Base-by-base conservation (phyloP, 2,329 filamentous ascomycete species). In the Pyricularia grisea region DNA sequence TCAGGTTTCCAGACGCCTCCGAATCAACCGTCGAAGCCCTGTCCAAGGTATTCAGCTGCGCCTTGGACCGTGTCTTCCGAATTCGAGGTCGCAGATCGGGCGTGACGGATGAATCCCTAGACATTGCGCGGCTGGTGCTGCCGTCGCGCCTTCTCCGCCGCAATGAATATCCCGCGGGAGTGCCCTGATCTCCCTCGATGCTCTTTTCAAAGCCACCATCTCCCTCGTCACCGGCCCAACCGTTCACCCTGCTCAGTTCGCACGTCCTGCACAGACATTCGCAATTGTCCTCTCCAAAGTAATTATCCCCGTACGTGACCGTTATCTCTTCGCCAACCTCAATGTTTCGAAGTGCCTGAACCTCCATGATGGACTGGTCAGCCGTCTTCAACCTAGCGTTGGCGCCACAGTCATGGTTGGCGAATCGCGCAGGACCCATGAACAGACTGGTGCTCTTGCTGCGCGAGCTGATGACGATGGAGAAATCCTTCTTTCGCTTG, bases 391-490 rank as follows among this genome's bases (percentile, higher is more conserved):
- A 85, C 75, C 90, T 88, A 10, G 94, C 94, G 81, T 98, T 99
- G 36, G 95, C 93, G 73, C 91, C 87, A 80, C 95, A 99, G 78
- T 99, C 95, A 79, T 99, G 95, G 76, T 99, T 99, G 30, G 95
- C 93, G 78, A 99, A 98, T 67, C 95, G 89, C 42, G 95, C 95
- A 9, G 95, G 96, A 0, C 95, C 95, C 77, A 99, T 89, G 77
- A 99, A 98, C 61, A 99, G 82, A 67, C 92, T 97, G 33, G 94
- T 91, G 71, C 90, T 90, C 80, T 97, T 97, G 79, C 92, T 94
- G 70, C 95, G 87, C 73, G 93, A 94, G 71, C 94, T 97, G 76
- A 97, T 92, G 36, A 99, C 94, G 72, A 99, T 94, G 77, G 94
- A 97, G 78, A 99, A 99, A 77, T 99, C 95, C 76, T 94, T 94